Evolutionary conservation across 192 early-diverging fungal species (phyloP).

Genomic region (Chytriomyces sp.): DNA sequence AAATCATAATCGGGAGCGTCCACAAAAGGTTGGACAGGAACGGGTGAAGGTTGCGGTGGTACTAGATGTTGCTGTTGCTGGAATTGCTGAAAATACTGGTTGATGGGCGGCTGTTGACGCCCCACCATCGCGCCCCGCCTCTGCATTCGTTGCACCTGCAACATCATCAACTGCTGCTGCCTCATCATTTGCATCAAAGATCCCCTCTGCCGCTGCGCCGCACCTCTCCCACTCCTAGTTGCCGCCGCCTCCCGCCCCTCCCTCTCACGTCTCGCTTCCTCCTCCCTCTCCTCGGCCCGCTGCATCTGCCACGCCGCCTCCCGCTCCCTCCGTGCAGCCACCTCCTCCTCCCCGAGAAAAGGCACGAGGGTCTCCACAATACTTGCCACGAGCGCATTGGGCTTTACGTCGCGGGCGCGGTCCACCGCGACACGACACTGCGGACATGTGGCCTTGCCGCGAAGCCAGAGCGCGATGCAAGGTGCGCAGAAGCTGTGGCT

Average conservation of each 20-base stretch:
- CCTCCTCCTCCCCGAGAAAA: slow-evolving; percentile 1
- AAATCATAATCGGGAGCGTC: not conserved
- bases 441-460: slow-evolving; percentile 8
- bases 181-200: not conserved
- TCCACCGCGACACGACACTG: slow-evolving; percentile 11
- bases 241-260: not conserved
- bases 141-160: too few species aligned
- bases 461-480: too few species aligned
- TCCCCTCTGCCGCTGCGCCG: not conserved
- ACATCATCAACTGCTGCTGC: not conserved
- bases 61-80: too few species aligned
- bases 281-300: not conserved
- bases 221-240: not conserved
- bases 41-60: not conserved
- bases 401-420: not conserved
- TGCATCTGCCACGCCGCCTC: slow-evolving; percentile 3
- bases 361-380: slow-evolving; percentile 14
- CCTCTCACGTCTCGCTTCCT: not conserved
- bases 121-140: too few species aligned
- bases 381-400: slow-evolving; percentile 3
- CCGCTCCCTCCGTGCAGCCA: not conserved
- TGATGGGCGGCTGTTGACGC: too few species aligned
- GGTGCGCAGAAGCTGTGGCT: slow-evolving; percentile 10
- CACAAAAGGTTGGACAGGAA: not conserved
- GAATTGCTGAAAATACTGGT: too few species aligned